Evolutionary conservation across 2,329 filamentous ascomycete genomes (phyloP).

Genomic region (Pseudogymnoascus sp.): DNA sequence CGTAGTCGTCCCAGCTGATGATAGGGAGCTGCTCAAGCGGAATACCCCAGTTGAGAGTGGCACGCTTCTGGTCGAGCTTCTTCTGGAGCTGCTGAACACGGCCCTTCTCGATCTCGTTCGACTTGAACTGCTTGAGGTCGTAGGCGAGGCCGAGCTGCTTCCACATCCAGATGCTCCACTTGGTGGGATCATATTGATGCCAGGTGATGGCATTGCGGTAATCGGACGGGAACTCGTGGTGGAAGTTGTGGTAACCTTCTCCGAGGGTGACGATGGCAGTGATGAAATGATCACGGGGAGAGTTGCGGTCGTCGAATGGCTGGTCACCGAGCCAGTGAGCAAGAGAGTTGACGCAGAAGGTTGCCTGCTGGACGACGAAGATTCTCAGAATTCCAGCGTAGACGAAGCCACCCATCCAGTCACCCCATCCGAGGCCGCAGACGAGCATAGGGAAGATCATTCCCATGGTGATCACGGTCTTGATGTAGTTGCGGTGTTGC

Average conservation of each 20-base stretch:
- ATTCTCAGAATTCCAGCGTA: constrained; percentile 80
- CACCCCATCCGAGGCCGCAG: constrained; percentile 71
- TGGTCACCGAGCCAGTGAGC: constrained; percentile 89
- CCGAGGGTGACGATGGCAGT: constrained; percentile 79
- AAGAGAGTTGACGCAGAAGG: constrained; percentile 87
- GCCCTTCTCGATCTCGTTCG: constrained; percentile 89
- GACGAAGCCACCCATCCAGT: constrained; percentile 75
- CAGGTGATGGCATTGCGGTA: constrained; percentile 89
- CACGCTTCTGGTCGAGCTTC: constrained; percentile 84
- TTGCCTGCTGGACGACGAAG: constrained; percentile 86
- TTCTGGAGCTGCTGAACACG: constrained; percentile 83
- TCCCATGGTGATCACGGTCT: constrained; percentile 70
- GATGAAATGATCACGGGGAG: constrained; percentile 78
- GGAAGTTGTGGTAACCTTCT: constrained; percentile 92
- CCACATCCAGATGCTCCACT: constrained; percentile 80
- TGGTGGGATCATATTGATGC: constrained; percentile 88
- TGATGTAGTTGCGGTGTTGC: constrained; percentile 83
- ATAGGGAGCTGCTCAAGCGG: constrained; percentile 81
- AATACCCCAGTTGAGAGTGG: constrained; percentile 76
- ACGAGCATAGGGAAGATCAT: constrained; percentile 68
- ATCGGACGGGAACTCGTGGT: constrained; percentile 89
- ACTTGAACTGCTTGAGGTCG: constrained; percentile 83
- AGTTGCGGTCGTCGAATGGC: constrained; percentile 89
- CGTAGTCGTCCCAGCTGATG: constrained; percentile 80
- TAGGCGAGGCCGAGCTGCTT: constrained; percentile 79